Evolutionary conservation across 331 rosid genomes (phyloP).

Genomic region (Rhamnella rubrinervis): DNA sequence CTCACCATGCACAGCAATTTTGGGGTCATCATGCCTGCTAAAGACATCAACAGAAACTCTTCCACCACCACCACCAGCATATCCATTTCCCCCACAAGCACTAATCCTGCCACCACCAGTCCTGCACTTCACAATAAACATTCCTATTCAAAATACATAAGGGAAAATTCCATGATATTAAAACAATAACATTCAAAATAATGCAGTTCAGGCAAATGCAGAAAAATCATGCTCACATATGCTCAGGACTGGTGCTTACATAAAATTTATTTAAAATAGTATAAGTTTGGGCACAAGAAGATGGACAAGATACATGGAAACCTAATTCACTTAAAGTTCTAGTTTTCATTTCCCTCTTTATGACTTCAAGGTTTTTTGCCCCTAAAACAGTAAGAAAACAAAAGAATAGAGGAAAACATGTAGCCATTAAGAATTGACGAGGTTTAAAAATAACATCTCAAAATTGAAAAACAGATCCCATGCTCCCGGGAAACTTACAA

Average conservation of each 20-base stretch:
- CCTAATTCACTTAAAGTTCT: too few species aligned
- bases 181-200: neutral
- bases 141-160: slow-evolving; percentile 19
- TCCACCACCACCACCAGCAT: slow-evolving; percentile 99
- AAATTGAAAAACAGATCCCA: slow-evolving; percentile 5
- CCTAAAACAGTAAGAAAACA: too few species aligned
- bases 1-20: slow-evolving; percentile 82
- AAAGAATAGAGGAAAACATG: too few species aligned
- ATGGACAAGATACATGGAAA: neutral
- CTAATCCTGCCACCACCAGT: slow-evolving; percentile 82
- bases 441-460: too few species aligned
- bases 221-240: neutral
- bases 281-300: neutral
- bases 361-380: too few species aligned
- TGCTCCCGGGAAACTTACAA: neutral
- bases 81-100: slow-evolving; percentile 96
- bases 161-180: neutral
- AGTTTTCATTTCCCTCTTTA: too few species aligned
- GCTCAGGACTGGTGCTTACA: neutral
- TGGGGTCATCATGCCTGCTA: slow-evolving; percentile 83
- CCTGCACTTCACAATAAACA: slow-evolving; percentile 62
- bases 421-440: too few species aligned
- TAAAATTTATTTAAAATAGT: neutral
- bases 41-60: slow-evolving; percentile 76
- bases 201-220: neutral